A percentile compares a stretch with the other conserved stretches of the same genome.
Evolutionary conservation across 108 stramenopile genomes (phyloP).

Genomic region (Aurantiochytrium sp.): DNA sequence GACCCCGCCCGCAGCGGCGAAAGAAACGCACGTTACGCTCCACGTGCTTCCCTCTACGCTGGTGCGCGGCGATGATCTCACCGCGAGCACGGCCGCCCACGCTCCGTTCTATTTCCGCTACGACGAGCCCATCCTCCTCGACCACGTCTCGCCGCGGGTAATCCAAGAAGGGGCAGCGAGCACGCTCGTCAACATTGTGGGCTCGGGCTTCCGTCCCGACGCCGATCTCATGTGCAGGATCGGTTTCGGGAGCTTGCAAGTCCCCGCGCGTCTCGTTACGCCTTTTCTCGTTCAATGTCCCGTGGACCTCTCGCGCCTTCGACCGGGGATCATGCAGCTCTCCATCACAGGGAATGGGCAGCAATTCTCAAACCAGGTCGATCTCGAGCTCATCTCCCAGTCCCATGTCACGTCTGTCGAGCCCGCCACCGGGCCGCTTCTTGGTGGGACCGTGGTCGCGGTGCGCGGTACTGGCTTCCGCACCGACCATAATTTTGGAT

Average conservation of each 20-base stretch:
- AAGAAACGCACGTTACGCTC: not conserved
- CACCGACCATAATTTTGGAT: not conserved
- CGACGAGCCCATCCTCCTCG: not conserved
- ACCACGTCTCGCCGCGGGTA: not conserved
- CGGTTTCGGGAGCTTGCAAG: not conserved
- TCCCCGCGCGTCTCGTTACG: not conserved
- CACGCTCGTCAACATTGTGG: not conserved
- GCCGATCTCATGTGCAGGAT: not conserved
- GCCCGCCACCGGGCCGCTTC: not conserved
- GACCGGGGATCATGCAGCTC: not conserved
- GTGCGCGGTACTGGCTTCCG: not conserved
- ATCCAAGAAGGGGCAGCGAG: not conserved
- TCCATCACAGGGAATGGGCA: not conserved
- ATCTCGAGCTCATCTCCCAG: not conserved
- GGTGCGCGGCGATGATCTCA: not conserved
- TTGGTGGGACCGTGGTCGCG: not conserved
- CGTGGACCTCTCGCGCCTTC: not conserved
- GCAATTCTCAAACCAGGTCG: not conserved
- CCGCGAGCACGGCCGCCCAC: not conserved
- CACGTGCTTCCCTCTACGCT: not conserved
- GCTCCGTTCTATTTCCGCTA: not conserved
- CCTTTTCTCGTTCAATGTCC: not conserved
- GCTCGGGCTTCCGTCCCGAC: not conserved
- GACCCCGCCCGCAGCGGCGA: too few species aligned
- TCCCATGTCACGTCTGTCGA: not conserved